Percentiles rank a stretch among this genome's conserved stretches.
Conservation (phyloP, 805 yeast genomes). For the Metschnikowia peoriensis region DNA sequence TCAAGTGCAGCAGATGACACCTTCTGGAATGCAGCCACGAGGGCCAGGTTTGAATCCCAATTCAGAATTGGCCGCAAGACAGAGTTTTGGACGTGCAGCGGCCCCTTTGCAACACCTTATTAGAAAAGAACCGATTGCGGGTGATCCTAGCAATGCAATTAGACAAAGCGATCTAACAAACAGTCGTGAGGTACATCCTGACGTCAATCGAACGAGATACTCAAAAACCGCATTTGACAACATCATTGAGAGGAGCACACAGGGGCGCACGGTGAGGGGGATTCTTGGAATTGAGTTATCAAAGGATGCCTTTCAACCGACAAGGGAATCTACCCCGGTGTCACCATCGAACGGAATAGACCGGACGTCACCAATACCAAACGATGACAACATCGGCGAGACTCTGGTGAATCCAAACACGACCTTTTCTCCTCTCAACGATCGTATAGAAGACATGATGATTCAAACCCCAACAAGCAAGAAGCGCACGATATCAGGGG, state of each 20-base stretch:
- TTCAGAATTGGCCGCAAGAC: neutral
- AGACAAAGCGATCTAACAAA: neutral
- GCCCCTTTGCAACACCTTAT: neutral
- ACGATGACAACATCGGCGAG: neutral
- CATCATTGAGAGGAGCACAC: neutral
- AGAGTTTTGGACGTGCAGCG: neutral
- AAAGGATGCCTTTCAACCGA: slow-evolving; percentile 4
- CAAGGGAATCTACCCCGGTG: neutral
- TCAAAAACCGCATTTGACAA: slow-evolving; percentile 20
- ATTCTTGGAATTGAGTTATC: slow-evolving; percentile 22
- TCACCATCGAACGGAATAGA: neutral
- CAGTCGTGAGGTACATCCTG: neutral
- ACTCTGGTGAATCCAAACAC: neutral
- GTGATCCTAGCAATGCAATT: neutral
- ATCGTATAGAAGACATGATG: slow-evolving; percentile 11
- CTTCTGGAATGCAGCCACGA: neutral
- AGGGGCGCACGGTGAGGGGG: slow-evolving; percentile 17
- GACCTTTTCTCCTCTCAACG: slow-evolving; percentile 19
- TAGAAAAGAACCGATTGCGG: neutral
- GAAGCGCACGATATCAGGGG: slow-evolving; percentile 13
- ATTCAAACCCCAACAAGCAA: slow-evolving; percentile 11
- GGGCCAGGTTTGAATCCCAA: neutral
- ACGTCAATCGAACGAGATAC: neutral
- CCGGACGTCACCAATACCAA: neutral
- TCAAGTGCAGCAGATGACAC: neutral